A percentile compares a stretch with the other conserved stretches of the same genome.
Conservation (phyloP, 345 rosid species). For the Moricandia arvensis region DNA sequence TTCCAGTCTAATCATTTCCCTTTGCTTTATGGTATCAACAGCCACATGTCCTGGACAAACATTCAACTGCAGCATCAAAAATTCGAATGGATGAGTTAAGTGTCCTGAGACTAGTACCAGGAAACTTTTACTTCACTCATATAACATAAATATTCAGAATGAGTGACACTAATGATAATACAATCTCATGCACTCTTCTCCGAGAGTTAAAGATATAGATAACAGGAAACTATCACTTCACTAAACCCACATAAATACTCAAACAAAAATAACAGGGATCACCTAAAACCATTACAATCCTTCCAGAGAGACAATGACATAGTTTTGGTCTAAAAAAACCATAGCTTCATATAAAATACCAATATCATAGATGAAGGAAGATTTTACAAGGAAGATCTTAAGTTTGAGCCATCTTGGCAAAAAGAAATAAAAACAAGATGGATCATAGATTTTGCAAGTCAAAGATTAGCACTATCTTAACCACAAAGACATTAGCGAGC, state of each 20-base stretch:
- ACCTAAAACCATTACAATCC: not conserved
- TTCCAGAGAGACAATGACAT: constrained; percentile 7
- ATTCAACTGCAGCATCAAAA: constrained; percentile 43
- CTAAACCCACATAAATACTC: not conserved
- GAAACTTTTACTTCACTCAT: not conserved
- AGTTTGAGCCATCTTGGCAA: no score
- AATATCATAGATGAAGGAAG: no score
- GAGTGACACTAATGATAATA: not conserved
- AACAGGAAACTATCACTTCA: not conserved
- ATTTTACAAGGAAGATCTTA: no score
- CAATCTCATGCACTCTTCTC: not conserved
- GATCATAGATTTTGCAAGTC: no score
- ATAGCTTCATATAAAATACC: no score
- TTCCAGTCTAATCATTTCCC: not conserved
- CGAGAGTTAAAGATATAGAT: not conserved
- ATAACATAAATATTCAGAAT: not conserved
- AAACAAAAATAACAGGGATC: not conserved
- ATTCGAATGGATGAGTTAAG: no score
- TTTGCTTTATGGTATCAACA: not conserved
- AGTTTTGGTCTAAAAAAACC: not conserved
- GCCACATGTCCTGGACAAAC: not conserved
- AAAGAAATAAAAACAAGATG: no score
- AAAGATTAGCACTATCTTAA: no score
- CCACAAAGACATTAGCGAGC: no score
- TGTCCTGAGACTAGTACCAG: not conserved